Evolutionary conservation across 345 rosid species (phyloP), one percentile per base, ranked within the genome.

Genomic region (Eutrema yunnanense): DNA sequence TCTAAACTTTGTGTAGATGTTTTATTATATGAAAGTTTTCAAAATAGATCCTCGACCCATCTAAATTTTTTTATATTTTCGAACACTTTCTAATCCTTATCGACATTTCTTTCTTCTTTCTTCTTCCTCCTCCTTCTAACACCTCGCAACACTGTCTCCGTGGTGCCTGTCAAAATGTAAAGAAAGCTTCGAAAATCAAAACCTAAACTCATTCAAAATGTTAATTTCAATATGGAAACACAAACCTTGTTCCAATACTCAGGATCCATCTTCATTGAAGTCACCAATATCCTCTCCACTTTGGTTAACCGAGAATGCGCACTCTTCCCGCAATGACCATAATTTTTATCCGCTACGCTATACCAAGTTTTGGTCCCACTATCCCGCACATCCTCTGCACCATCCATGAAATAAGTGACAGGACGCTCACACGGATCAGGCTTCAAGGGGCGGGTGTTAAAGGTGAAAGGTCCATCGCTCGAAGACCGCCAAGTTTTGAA

Each of bases 401-500:
- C 63, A 59, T 86, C 86, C 55, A 90, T 79, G 78, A 88, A 85
- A 71, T 85, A 90, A 60, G 80, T 67, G 7, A 85, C 71, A 0
- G 97, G 97, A 32, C 67, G 77, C 43, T 67, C 9, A 59, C 97
- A 90, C 0, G 87, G 87, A 70, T 88, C 81, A 0, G 81, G 13
- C 2, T 59, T 68, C 67, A 83, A 8, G 1, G 86, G 79, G 19
- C 84, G 76, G 11, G 97, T 86, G 44, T 89, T 88, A 65, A 93
- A 90, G 6, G 86, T 81, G 78, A 87, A 93, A 0, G 98, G 96
- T 2, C 90, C 92, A n/a, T 82, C 32, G 4, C 82, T 78, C 64
- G 73, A 70, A 47, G 77, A 85, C 77, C 89, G 65, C 97, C 97
- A 90, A 0, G 93, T 89, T 83, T 81, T 88, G 67, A 90, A 93